Evolutionary conservation across 169 alveolate genomes (phyloP).

Genomic region (Plasmodium ovale): DNA sequence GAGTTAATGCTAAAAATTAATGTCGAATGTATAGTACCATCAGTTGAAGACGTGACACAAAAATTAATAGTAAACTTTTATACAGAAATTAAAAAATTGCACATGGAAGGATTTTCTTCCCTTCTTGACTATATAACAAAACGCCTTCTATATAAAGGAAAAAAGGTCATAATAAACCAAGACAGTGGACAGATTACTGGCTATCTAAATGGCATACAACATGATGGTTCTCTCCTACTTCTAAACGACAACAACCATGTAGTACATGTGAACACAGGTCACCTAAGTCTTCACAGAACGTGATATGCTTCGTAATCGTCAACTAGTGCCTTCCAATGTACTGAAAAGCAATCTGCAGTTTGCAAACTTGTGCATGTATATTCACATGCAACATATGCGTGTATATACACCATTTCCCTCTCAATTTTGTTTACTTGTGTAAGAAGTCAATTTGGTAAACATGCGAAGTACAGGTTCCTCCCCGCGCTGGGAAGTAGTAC

Average conservation of each 20-base stretch:
- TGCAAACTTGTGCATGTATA: too few species aligned
- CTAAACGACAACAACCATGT: conserved; percentile 20
- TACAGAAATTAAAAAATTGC: not conserved
- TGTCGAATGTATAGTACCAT: not conserved
- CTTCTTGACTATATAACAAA: conserved; percentile 36
- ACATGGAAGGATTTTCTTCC: conserved; percentile 22
- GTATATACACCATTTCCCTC: too few species aligned
- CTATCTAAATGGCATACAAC: conserved; percentile 16
- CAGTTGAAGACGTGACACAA: conserved; percentile 30
- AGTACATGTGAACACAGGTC: conserved; percentile 29
- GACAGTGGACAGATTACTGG: conserved; percentile 25
- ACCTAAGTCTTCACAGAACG: conserved; percentile 1
- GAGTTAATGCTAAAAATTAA: conserved; percentile 19
- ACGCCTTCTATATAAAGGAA: conserved; percentile 37
- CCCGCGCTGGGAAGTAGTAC: too few species aligned
- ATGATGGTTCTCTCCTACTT: conserved; percentile 50
- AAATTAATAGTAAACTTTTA: conserved; percentile 10
- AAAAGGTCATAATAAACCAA: conserved; percentile 27
- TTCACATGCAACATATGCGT: too few species aligned
- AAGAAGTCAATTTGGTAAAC: too few species aligned
- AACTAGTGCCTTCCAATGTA: too few species aligned
- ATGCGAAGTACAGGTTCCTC: too few species aligned
- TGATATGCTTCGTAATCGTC: too few species aligned
- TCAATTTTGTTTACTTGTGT: too few species aligned
- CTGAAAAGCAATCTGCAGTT: too few species aligned